Base-by-base conservation (phyloP, 352 stramenopile genomes). In the Peronospora destructor region DNA sequence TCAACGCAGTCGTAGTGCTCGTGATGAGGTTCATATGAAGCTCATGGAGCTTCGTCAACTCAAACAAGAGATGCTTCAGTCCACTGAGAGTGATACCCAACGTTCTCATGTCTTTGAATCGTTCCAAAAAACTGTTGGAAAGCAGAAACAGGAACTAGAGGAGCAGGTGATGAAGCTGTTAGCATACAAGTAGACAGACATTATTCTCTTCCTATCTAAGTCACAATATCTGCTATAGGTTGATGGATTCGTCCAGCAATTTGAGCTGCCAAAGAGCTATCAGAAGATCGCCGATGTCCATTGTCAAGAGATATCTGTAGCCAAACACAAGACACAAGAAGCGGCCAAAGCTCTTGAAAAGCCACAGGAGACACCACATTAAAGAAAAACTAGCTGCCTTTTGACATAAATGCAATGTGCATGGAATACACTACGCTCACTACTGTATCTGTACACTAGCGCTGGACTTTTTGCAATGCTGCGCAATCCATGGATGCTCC, bases 401-500 rank as follows among this genome's bases (percentile, higher is more conserved):
- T 32, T 29, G 32, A 58, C 39, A 62, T 39, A 40, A 28, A 61
- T 34, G 57, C 41, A 62, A 56, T 61, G 49, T 61, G 44, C 42
- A 66, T 47, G 44, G 10, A 60, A 53, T 59, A 71, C 48, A 59
- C 50, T 69, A 65, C 41, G 65, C 55, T 64, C 55, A 55, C 32
- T 59, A 56, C 35, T 56, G 25, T 61, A 58, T 34, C 49, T 62
- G 29, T 68, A 65, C 56, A 68, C 52, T 60, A 64, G 23, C 32
- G 32, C 35, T 42, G 6, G 12, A 29, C 28, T 9, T 32, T 28
- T 59, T 25, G 61, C 68, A 87, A 64, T 91, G 76, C 38, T 86
- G 65, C 36, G 90, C 53, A 37, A 99, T 93, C 94, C 95, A 99
- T 13, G 95, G 92, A 64, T 99, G 96, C 17, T 91, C 85, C 2